These are phyloP conservation scores for Pseudohalonectria lignicola DNA, from an alignment of 2,329 filamentous ascomycete species.

Conservation along the genomic window DNA sequence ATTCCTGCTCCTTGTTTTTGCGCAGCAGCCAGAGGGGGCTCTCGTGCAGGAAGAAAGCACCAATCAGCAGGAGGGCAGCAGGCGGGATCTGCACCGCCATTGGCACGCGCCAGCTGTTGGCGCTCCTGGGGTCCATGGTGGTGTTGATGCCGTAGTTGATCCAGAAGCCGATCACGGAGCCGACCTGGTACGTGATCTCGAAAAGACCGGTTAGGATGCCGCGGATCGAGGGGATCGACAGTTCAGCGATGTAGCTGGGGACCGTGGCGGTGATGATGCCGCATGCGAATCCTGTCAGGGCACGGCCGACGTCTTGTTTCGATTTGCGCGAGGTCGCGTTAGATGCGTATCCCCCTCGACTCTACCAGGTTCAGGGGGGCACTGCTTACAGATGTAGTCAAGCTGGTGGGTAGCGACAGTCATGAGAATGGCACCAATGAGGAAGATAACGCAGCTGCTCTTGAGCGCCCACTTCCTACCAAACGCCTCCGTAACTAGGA, in stretches of 20 bases:
- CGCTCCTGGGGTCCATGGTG: constrained; percentile 19
- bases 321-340: too few relatives aligned
- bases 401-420: constrained; percentile 27
- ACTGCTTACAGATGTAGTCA: constrained; percentile 31
- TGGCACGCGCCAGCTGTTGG: constrained; percentile 33
- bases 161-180: constrained; percentile 39
- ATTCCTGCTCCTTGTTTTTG: constrained; percentile 25
- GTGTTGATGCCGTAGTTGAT: constrained; percentile 32
- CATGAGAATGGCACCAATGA: constrained; percentile 31
- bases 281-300: constrained; percentile 44
- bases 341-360: constrained; percentile 32
- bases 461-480: constrained; percentile 39
- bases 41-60: constrained; percentile 30
- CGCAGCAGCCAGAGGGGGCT: constrained; percentile 30
- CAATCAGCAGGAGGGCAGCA: constrained; percentile 27
- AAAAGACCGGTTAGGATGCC: constrained; percentile 45
- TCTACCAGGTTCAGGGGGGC: constrained; percentile 27
- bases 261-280: constrained; percentile 48
- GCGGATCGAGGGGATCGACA: constrained; percentile 45
- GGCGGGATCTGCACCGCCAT: constrained; percentile 36
- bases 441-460: constrained; percentile 29
- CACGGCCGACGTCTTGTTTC: constrained; percentile 47
- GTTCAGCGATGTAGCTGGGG: constrained; percentile 53
- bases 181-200: constrained; percentile 42
- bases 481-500: constrained; percentile 30